Percentiles rank a stretch among this genome's conserved stretches.
Conservation (phyloP, 495 filamentous ascomycete genomes). For the Trichoderma gamsii region DNA sequence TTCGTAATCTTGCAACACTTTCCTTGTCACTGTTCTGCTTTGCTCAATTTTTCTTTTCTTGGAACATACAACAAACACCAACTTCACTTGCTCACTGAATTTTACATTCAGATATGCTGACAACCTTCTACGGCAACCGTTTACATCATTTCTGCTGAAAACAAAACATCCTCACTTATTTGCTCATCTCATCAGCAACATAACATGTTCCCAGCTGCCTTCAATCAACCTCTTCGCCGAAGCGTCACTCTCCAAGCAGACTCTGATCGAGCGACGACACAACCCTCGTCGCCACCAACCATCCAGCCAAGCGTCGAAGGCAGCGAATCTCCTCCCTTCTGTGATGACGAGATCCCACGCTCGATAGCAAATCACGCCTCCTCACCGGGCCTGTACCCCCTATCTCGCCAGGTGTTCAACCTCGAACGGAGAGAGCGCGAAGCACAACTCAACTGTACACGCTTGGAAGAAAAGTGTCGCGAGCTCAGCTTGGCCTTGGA, state of each 20-base stretch:
- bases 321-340: neutral
- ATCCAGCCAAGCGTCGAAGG: too few species aligned
- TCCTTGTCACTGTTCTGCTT: neutral
- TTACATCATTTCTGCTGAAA: too few species aligned
- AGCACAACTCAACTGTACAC: neutral
- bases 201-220: neutral
- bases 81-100: neutral
- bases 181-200: neutral
- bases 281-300: too few species aligned
- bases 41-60: too few species aligned
- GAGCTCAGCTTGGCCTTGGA: neutral
- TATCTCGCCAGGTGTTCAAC: neutral
- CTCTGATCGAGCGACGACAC: too few species aligned
- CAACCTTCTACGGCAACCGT: neutral
- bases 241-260: too few species aligned
- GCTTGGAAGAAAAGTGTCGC: neutral
- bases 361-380: neutral
- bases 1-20: neutral
- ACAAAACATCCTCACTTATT: too few species aligned
- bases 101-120: neutral
- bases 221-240: too few species aligned
- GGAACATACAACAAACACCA: too few species aligned
- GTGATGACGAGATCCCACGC: neutral
- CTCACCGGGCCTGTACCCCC: neutral
- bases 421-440: neutral